Evolutionary conservation across 2,329 filamentous ascomycete genomes (phyloP).

Genomic region (Intubia oerlemansii): DNA sequence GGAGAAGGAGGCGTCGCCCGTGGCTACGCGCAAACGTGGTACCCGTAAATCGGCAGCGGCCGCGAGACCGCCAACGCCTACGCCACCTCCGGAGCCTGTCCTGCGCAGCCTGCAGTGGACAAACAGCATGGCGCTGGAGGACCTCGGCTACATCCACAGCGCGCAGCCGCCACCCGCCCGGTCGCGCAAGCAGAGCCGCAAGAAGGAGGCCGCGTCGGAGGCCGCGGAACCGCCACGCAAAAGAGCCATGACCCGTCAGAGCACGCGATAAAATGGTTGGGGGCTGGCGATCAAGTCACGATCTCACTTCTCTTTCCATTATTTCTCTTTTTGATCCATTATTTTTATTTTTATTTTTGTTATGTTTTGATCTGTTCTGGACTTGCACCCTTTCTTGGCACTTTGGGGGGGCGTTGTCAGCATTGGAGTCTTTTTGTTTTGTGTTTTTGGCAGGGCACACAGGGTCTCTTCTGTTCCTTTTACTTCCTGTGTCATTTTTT

Average conservation of each 20-base stretch:
- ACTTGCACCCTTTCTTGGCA: too few species aligned
- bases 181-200: slow-evolving; percentile 28
- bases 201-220: slow-evolving; percentile 16
- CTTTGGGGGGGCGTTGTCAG: too few species aligned
- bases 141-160: slow-evolving; percentile 35
- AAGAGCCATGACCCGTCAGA: slow-evolving; percentile 8
- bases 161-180: slow-evolving; percentile 30
- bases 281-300: neutral
- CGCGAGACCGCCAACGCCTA: too few species aligned
- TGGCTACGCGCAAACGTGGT: slow-evolving; percentile 17
- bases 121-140: slow-evolving; percentile 34
- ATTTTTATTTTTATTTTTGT: neutral
- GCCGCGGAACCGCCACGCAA: slow-evolving; percentile 10
- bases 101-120: slow-evolving; percentile 32
- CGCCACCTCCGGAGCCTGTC: slow-evolving; percentile 22
- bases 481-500: too few species aligned
- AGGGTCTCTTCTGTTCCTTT: too few species aligned
- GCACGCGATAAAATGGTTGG: slow-evolving; percentile 1
- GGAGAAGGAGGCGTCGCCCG: slow-evolving; percentile 18
- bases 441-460: too few species aligned
- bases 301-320: neutral
- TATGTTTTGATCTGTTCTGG: neutral
- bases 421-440: too few species aligned
- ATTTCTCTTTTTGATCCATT: too few species aligned
- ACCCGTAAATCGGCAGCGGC: too few species aligned